These are phyloP conservation scores for Lasiodiplodia sp. DNA, from an alignment of 2,329 filamentous ascomycete species.

Conservation along the genomic window DNA sequence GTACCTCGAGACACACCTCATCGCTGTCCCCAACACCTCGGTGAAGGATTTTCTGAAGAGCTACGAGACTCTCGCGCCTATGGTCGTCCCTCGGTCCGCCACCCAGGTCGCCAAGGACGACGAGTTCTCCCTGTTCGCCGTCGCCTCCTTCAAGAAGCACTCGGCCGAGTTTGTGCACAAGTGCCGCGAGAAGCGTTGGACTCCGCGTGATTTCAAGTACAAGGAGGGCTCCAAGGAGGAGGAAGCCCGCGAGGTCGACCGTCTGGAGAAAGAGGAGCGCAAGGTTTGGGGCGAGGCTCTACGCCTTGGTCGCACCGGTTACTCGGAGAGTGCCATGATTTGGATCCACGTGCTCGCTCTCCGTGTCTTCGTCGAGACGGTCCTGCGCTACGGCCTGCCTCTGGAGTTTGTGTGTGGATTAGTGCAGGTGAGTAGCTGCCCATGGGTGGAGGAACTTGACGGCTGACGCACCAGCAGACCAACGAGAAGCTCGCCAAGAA, in stretches of 20 bases:
- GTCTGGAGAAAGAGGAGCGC: slow-evolving; percentile 81
- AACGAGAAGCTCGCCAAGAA: slow-evolving; percentile 83
- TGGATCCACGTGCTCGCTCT: slow-evolving; percentile 93
- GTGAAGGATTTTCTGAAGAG: slow-evolving; percentile 88
- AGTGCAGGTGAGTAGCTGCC: slow-evolving; percentile 68
- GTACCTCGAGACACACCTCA: slow-evolving; percentile 93
- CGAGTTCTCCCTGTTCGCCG: slow-evolving; percentile 87
- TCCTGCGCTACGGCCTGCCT: slow-evolving; percentile 93
- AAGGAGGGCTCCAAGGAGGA: slow-evolving; percentile 88
- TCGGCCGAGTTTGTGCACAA: slow-evolving; percentile 88
- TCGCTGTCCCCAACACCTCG: slow-evolving; percentile 81
- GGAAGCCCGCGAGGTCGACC: slow-evolving; percentile 85
- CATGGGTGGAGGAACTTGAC: background rate
- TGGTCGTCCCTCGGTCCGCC: slow-evolving; percentile 93
- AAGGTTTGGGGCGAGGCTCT: slow-evolving; percentile 94
- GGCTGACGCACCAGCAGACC: slow-evolving; percentile 62
- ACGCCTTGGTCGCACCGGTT: slow-evolving; percentile 86
- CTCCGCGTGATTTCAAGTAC: slow-evolving; percentile 91
- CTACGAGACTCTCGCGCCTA: slow-evolving; percentile 87
- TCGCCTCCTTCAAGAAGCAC: slow-evolving; percentile 93
- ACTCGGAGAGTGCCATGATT: slow-evolving; percentile 94
- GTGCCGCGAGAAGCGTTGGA: slow-evolving; percentile 92
- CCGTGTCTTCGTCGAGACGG: slow-evolving; percentile 95
- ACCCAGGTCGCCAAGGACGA: slow-evolving; percentile 82
- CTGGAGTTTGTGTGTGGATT: slow-evolving; percentile 87